Evolutionary conservation across 176 grass and related monocot species (phyloP).

Genomic region (Oryza brachyantha): DNA sequence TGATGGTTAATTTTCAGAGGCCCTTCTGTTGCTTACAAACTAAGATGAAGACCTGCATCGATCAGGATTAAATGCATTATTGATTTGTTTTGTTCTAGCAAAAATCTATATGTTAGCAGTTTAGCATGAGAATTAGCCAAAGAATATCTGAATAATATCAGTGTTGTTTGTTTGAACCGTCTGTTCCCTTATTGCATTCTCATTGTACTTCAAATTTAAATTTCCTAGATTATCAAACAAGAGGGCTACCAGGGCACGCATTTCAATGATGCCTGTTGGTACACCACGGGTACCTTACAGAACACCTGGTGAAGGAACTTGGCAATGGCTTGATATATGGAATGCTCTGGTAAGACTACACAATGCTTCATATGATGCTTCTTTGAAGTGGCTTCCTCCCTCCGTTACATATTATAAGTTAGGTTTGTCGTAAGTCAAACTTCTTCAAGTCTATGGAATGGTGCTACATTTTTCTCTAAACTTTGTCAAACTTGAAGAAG

Average conservation of each 20-base stretch:
- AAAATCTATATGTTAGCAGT: too few species aligned
- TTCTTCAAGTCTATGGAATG: too few species aligned
- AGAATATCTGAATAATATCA: neutral
- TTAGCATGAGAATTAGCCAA: neutral
- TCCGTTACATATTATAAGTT: too few species aligned
- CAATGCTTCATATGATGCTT: slow-evolving; percentile 2
- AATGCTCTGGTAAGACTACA: slow-evolving; percentile 78
- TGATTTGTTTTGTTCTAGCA: neutral
- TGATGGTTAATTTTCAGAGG: neutral
- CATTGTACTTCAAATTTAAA: neutral
- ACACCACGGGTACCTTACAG: slow-evolving; percentile 75
- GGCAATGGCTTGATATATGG: slow-evolving; percentile 79
- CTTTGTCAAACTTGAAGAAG: too few species aligned
- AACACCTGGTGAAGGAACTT: slow-evolving; percentile 72
- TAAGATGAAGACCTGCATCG: neutral
- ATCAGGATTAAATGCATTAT: neutral
- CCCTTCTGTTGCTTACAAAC: neutral
- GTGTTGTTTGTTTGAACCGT: neutral
- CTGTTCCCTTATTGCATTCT: neutral
- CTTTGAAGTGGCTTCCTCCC: neutral
- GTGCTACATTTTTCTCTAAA: too few species aligned
- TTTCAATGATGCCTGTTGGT: slow-evolving; percentile 82
- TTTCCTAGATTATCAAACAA: slow-evolving; percentile 54
- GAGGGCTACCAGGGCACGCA: slow-evolving; percentile 39
- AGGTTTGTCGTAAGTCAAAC: too few species aligned